Evolutionary conservation across 2,329 filamentous ascomycete genomes (phyloP), one percentile per base, ranked within the genome.

Genomic region (Penicillium sp.): DNA sequence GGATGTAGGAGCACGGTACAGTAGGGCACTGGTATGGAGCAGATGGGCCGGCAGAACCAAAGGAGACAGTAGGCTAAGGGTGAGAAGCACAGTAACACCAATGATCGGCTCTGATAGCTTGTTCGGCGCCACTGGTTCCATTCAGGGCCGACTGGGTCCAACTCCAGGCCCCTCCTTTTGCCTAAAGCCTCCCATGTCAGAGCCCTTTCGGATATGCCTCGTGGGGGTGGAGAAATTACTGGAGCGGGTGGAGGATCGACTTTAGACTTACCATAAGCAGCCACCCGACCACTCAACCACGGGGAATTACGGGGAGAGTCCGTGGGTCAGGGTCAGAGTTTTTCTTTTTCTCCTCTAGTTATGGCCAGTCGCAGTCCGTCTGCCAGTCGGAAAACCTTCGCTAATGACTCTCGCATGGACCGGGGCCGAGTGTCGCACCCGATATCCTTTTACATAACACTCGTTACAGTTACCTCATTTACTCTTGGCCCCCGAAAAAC

Each of bases 381-480:
- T 44, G 12, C 24, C 24, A n/a, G 42, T 45, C 42, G 42, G 26
- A 43, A 45, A 45, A 45, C 42, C 28, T 29, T 45, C 42, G 41
- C 23, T n/a, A 42, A 24, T n/a, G 15, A 16, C 7, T 13, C 23
- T 15, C 41, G 24, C 21, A 42, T 42, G 41, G 41, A 42, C 23
- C 41, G 39, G 21, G 39, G 39, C 39, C 39, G 39, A 42, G 24
- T 42, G 24, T 28, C 23, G 8, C 23, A 8, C 13, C 41, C 41
- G 41, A 39, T 36, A 36, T 18, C 24, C 38, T 26, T 7, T 28
- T 28, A 28, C 41, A 42, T 28, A 42, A 42, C 26, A 9, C 41
- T 42, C 41, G 41, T 42, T 42, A n/a, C 13, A 42, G 41, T 42
- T 42, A 42, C 41, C 41, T 8, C 13, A n/a, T 42, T 42, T 13